Evolutionary conservation across 2,329 filamentous ascomycete genomes (phyloP).

Genomic region (Pseudovirgaria hyperparasitica): DNA sequence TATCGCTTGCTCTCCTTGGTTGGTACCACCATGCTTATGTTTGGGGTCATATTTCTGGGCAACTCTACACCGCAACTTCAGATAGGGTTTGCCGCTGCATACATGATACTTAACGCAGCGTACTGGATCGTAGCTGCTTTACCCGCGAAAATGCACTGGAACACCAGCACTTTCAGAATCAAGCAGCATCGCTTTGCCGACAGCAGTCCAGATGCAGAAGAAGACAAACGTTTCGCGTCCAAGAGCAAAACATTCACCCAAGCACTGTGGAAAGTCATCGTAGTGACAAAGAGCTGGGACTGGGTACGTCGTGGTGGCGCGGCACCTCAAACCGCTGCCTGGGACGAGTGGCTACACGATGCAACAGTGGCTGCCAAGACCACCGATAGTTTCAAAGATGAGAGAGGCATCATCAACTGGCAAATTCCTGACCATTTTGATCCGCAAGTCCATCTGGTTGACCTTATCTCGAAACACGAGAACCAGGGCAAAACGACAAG

Average conservation of each 20-base stretch:
- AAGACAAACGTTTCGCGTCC: slow-evolving; percentile 17
- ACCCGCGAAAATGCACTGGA: slow-evolving; percentile 34
- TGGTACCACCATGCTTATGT: slow-evolving; percentile 39
- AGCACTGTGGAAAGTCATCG: slow-evolving; percentile 36
- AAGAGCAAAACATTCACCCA: slow-evolving; percentile 29
- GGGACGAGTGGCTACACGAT: slow-evolving; percentile 28
- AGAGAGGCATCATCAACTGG: slow-evolving; percentile 14
- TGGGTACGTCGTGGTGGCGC: slow-evolving; percentile 31
- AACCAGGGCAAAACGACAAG: slow-evolving; percentile 6
- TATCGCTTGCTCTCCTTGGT: slow-evolving; percentile 37
- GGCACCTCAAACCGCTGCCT: slow-evolving; percentile 28
- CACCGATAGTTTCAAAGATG: slow-evolving; percentile 6
- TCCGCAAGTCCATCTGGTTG: slow-evolving; percentile 12
- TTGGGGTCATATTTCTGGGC: slow-evolving; percentile 37
- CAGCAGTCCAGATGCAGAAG: slow-evolving; percentile 15
- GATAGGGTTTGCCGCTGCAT: slow-evolving; percentile 36
- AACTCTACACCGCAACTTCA: slow-evolving; percentile 36
- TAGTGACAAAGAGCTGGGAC: slow-evolving; percentile 28
- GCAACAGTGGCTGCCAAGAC: slow-evolving; percentile 15
- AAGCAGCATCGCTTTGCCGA: slow-evolving; percentile 21
- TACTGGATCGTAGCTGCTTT: slow-evolving; percentile 41
- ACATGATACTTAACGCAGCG: slow-evolving; percentile 35
- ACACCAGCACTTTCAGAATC: slow-evolving; percentile 32
- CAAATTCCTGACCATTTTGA: slow-evolving; percentile 20
- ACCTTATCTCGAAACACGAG: slow-evolving; percentile 12